These are phyloP conservation scores for Panellus pusillus DNA, from an alignment of 768 basidiomycete species.

Conservation along the genomic window DNA sequence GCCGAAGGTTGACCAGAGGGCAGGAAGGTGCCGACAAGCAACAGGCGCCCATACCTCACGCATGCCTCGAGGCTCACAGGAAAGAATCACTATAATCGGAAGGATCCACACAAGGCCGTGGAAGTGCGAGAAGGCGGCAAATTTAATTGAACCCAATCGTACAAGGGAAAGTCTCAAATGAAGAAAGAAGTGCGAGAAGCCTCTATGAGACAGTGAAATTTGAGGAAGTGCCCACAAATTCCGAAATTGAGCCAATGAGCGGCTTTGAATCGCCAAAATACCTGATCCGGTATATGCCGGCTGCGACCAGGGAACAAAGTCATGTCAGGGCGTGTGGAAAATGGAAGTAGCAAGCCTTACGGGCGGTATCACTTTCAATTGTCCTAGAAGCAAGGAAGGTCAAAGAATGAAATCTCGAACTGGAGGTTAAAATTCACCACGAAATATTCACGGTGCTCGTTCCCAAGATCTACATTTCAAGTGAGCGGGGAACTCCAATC, in stretches of 20 bases:
- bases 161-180: conserved; percentile 3
- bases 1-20: too few relatives aligned
- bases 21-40: too few relatives aligned
- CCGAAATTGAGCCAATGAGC: conserved; percentile 38
- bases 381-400: conserved; percentile 30
- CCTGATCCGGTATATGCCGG: conserved; percentile 48
- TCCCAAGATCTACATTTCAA: conserved; percentile 33
- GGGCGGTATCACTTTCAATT: conserved; percentile 41
- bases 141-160: conserved; percentile 4
- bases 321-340: not conserved
- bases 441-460: conserved; percentile 48
- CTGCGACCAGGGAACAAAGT: conserved; percentile 24
- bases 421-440: conserved; percentile 32
- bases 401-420: not conserved
- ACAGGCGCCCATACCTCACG: too few relatives aligned
- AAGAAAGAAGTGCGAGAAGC: conserved; percentile 1
- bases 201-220: conserved; percentile 39
- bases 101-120: not conserved
- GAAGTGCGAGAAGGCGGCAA: not conserved
- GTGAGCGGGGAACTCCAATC: not conserved
- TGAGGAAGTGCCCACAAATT: conserved; percentile 46
- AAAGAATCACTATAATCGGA: not conserved
- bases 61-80: not conserved
- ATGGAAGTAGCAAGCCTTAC: conserved; percentile 21
- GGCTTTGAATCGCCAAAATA: conserved; percentile 56